Evolutionary conservation across 805 yeast species (phyloP).

Genomic region (Babjeviella inositovora): DNA sequence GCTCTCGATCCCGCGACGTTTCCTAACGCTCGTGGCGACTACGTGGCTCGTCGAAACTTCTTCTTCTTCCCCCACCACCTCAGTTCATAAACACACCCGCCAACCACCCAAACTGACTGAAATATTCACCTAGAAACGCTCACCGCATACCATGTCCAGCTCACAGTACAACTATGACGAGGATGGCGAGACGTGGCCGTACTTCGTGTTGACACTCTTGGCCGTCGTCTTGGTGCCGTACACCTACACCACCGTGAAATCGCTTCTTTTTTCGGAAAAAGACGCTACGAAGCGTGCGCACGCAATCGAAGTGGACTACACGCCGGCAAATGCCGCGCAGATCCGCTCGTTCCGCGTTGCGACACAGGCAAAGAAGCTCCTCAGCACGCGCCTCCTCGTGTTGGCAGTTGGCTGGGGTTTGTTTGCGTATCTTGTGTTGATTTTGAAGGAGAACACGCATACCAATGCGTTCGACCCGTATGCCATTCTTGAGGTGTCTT

Average conservation of each 20-base stretch:
- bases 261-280: constrained; percentile 7
- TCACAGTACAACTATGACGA: constrained; percentile 72
- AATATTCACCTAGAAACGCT: no score
- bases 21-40: no score
- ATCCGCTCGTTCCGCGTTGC: constrained; percentile 11
- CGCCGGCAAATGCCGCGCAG: constrained; percentile 14
- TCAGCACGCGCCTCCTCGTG: constrained; percentile 11
- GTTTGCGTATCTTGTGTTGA: constrained; percentile 21
- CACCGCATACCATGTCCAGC: constrained; percentile 18
- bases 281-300: constrained; percentile 1
- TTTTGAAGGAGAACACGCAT: constrained; percentile 18
- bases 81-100: no score
- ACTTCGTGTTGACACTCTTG: constrained; percentile 60
- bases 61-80: no score
- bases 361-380: constrained; percentile 13
- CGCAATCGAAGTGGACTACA: constrained; percentile 8
- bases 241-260: constrained; percentile 15
- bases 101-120: no score
- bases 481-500: constrained; percentile 61
- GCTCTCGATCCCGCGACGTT: no score
- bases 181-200: constrained; percentile 87
- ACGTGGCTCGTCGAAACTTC: no score
- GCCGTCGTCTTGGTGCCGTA: constrained; percentile 55
- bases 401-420: constrained; percentile 46
- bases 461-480: constrained; percentile 69